Conservation (phyloP, 2,329 filamentous ascomycete species). For the Paramyrothecium sp. region DNA sequence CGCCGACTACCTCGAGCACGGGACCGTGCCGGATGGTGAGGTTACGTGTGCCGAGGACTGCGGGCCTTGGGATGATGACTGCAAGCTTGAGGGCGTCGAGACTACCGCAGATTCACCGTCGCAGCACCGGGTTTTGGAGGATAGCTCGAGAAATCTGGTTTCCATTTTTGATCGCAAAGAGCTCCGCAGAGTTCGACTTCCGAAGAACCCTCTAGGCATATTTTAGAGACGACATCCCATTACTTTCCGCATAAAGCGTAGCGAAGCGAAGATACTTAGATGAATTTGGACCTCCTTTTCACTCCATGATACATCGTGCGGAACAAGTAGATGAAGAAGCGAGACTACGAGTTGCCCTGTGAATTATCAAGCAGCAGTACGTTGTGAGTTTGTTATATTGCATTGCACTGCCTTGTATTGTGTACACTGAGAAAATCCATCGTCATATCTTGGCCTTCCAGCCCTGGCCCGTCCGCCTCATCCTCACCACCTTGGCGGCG, state of each 20-base stretch:
- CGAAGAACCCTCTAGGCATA: neutral
- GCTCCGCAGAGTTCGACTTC: neutral
- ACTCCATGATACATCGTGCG: neutral
- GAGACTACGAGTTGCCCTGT: neutral
- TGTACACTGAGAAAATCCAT: too few species aligned
- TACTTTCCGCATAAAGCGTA: too few species aligned
- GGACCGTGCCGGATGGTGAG: slow-evolving; percentile 19
- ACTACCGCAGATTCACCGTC: neutral
- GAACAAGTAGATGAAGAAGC: neutral
- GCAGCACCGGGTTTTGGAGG: neutral
- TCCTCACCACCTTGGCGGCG: slow-evolving; percentile 35
- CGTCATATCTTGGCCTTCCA: slow-evolving; percentile 37
- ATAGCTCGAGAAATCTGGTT: neutral
- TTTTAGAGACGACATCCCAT: neutral
- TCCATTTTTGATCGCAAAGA: neutral
- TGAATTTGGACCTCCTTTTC: neutral
- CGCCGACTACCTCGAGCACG: slow-evolving; percentile 26
- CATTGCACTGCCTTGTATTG: too few species aligned
- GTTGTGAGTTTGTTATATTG: neutral
- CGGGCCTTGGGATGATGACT: slow-evolving; percentile 13
- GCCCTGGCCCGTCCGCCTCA: slow-evolving; percentile 31
- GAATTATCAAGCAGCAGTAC: neutral
- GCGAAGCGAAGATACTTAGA: neutral
- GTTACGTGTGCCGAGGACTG: slow-evolving; percentile 9
- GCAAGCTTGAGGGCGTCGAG: neutral